Evolutionary conservation across 2,329 filamentous ascomycete species (phyloP).

Genomic region (Hypoxylon sp.): DNA sequence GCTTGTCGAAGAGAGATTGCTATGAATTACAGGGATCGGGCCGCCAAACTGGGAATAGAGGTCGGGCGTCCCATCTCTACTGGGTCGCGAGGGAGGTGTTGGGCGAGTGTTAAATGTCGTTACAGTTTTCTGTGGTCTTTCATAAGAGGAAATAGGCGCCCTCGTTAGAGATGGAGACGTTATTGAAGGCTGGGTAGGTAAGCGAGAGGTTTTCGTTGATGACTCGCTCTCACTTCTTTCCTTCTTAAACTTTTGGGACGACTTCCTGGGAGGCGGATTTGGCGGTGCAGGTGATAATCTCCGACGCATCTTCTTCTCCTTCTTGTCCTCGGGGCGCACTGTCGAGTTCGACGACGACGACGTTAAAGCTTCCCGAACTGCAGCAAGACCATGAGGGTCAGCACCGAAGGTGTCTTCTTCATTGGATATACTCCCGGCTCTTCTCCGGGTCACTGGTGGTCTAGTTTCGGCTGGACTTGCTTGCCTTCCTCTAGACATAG

Average conservation of each 20-base stretch:
- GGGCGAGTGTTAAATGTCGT: slow-evolving; percentile 52
- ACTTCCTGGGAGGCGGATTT: slow-evolving; percentile 72
- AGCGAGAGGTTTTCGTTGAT: slow-evolving; percentile 55
- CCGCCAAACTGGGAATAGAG: slow-evolving; percentile 68
- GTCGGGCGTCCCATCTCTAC: slow-evolving; percentile 74
- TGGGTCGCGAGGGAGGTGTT: slow-evolving; percentile 70
- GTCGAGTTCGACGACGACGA: slow-evolving; percentile 81
- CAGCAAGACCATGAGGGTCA: slow-evolving; percentile 70
- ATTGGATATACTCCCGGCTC: slow-evolving; percentile 67
- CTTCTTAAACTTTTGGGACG: slow-evolving; percentile 67
- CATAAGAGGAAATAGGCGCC: slow-evolving; percentile 44
- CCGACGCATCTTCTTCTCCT: slow-evolving; percentile 60
- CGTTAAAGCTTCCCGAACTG: slow-evolving; percentile 76
- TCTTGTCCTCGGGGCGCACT: slow-evolving; percentile 66
- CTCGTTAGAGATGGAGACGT: slow-evolving; percentile 54
- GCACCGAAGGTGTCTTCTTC: slow-evolving; percentile 60
- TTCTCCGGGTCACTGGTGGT: slow-evolving; percentile 71
- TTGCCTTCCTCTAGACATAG: slow-evolving; percentile 63
- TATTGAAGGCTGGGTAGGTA: slow-evolving; percentile 48
- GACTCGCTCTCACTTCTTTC: slow-evolving; percentile 55
- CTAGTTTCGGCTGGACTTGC: slow-evolving; percentile 67
- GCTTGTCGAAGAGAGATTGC: slow-evolving; percentile 67
- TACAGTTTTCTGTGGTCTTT: slow-evolving; percentile 47
- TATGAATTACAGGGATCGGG: slow-evolving; percentile 70
- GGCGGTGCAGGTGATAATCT: slow-evolving; percentile 63